Conservation (phyloP, 441 rosid species). For the Kokia cookei region DNA sequence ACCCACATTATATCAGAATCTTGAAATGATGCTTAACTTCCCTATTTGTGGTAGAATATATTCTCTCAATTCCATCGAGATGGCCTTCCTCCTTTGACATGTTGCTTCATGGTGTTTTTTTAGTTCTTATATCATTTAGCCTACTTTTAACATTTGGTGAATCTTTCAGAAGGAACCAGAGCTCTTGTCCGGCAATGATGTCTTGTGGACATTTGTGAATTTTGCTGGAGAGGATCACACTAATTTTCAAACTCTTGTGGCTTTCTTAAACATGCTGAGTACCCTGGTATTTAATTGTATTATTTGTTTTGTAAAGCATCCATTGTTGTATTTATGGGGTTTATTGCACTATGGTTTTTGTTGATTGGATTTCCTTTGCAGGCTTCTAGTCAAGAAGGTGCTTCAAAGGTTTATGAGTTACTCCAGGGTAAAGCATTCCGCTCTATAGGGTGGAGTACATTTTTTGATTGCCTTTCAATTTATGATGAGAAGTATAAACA, state of each 20-base stretch:
- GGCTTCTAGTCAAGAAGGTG: slow-evolving; percentile 97
- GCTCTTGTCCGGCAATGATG: slow-evolving; percentile 87
- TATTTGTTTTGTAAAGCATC: slow-evolving; percentile 9
- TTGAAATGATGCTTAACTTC: not conserved
- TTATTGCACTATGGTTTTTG: slow-evolving; percentile 12
- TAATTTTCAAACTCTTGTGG: slow-evolving; percentile 88
- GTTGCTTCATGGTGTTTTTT: not conserved
- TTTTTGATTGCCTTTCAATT: slow-evolving; percentile 79
- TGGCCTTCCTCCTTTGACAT: not conserved
- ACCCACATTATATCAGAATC: not conserved
- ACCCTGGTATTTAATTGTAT: slow-evolving; percentile 68
- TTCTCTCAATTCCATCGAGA: not conserved
- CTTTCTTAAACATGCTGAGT: slow-evolving; percentile 90
- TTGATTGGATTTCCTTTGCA: slow-evolving; percentile 26
- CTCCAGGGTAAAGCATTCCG: slow-evolving; percentile 89
- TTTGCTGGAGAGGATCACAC: slow-evolving; percentile 99
- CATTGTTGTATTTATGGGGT: slow-evolving; percentile 1
- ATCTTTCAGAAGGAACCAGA: slow-evolving; percentile 83
- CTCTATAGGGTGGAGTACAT: slow-evolving; percentile 89
- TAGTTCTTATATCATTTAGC: not conserved
- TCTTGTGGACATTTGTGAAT: slow-evolving; percentile 94
- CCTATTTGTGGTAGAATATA: not conserved
- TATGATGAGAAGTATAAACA: slow-evolving; percentile 93
- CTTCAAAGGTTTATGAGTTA: slow-evolving; percentile 85
- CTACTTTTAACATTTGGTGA: slow-evolving; percentile 10